Conservation (phyloP, 2,329 filamentous ascomycete genomes). For the Fusarium irregulare region DNA sequence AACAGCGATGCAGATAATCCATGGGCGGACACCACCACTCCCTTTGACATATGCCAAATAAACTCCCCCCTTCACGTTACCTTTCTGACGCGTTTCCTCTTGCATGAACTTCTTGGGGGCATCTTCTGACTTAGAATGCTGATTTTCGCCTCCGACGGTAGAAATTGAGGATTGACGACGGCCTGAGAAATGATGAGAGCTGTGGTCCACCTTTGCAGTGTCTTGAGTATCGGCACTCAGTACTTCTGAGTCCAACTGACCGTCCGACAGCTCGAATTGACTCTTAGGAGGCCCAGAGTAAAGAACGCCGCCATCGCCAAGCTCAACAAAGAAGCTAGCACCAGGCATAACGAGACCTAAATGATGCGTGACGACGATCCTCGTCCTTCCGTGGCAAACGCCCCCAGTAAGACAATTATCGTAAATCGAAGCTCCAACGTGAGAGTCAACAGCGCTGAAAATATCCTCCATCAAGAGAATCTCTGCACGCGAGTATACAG, state of each 20-base stretch:
- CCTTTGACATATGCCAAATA: conserved; percentile 74
- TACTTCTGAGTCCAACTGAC: not conserved
- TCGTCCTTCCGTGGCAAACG: conserved; percentile 73
- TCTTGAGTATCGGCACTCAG: conserved; percentile 56
- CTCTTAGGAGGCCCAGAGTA: conserved; percentile 47
- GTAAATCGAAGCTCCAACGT: conserved; percentile 81
- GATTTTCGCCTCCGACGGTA: not conserved
- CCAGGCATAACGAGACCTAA: conserved; percentile 75
- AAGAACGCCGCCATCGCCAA: conserved; percentile 73
- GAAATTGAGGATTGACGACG: not conserved
- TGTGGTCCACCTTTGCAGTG: conserved; percentile 38
- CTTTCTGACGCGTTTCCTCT: conserved; percentile 76
- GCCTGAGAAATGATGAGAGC: not conserved
- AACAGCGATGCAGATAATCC: conserved; percentile 63
- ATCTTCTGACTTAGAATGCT: conserved; percentile 63
- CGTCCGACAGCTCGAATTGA: not conserved
- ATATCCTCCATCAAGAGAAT: conserved; percentile 84
- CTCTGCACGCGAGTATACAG: conserved; percentile 80
- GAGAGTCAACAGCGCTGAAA: conserved; percentile 82
- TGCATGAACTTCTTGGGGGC: conserved; percentile 76
- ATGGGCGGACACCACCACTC: conserved; percentile 68
- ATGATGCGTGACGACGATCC: conserved; percentile 86
- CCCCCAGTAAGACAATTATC: conserved; percentile 78
- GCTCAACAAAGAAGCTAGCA: conserved; percentile 77
- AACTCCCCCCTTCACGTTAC: conserved; percentile 72